Conservation (phyloP, 306 rosid species). For the Acacia crassicarpa region DNA sequence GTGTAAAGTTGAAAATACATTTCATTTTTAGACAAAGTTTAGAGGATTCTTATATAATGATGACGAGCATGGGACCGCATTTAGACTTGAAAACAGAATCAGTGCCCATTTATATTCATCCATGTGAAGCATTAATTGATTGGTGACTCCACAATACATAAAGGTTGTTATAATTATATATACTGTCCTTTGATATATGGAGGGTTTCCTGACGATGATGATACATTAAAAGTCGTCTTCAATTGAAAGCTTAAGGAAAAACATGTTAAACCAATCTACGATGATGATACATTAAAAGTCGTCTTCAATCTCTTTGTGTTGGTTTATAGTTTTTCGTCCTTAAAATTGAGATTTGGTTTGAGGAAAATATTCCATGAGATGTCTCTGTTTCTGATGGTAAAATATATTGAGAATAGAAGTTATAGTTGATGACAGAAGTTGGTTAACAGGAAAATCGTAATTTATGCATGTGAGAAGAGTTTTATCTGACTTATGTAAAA, state of each 20-base stretch:
- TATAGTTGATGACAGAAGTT: no score
- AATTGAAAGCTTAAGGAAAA: not conserved
- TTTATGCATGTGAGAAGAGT: no score
- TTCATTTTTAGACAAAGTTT: no score
- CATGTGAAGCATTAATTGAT: constrained; percentile 36
- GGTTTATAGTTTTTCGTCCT: not conserved
- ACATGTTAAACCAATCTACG: not conserved
- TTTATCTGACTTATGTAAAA: no score
- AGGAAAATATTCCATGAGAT: not conserved
- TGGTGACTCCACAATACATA: constrained; percentile 1
- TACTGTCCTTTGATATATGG: constrained; percentile 18
- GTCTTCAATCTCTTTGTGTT: not conserved
- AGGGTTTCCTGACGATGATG: constrained; percentile 21
- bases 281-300: constrained; percentile 23
- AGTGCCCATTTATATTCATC: constrained; percentile 13
- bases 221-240: not conserved
- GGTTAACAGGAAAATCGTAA: no score
- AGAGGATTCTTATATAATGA: not conserved
- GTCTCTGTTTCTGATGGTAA: not conserved
- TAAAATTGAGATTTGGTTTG: constrained; percentile 2
- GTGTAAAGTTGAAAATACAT: no score
- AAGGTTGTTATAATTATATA: constrained; percentile 8
- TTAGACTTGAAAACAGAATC: constrained; percentile 25
- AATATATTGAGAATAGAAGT: no score
- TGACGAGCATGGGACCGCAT: constrained; percentile 24